Evolutionary conservation across 768 basidiomycete species (phyloP).

Genomic region (Naganishia kalamii): DNA sequence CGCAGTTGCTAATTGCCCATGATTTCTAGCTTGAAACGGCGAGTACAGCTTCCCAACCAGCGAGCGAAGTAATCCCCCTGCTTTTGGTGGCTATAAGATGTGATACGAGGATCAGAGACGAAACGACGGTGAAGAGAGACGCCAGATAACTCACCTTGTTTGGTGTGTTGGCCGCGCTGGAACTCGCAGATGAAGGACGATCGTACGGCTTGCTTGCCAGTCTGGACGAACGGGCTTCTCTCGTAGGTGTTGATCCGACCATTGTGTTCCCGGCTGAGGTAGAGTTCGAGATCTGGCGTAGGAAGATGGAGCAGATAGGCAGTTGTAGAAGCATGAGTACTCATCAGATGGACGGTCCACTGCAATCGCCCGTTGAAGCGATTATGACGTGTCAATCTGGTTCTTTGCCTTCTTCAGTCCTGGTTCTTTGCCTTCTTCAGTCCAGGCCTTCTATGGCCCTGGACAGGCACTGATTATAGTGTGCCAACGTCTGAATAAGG

Average conservation of each 20-base stretch:
- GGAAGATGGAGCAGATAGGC: too few species aligned
- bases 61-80: background rate
- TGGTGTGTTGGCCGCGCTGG: conserved; percentile 2
- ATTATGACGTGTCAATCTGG: too few species aligned
- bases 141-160: background rate
- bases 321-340: too few species aligned
- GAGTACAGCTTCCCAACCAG: conserved; percentile 6
- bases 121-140: background rate
- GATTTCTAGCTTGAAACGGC: background rate
- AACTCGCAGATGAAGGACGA: conserved; percentile 8
- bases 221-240: conserved; percentile 11
- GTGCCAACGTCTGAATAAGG: too few species aligned
- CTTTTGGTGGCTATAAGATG: background rate
- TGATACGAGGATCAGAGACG: background rate
- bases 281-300: too few species aligned
- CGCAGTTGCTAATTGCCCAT: background rate
- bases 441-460: too few species aligned
- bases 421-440: too few species aligned
- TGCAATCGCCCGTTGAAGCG: too few species aligned
- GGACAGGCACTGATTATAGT: too few species aligned
- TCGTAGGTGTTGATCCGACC: conserved; percentile 6
- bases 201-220: conserved; percentile 1
- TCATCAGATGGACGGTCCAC: too few species aligned
- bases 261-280: too few species aligned
- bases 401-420: too few species aligned